phyloP scores from a whole-genome alignment of 805 yeast genomes.

The Suhomyces xylopsoci region DNA sequence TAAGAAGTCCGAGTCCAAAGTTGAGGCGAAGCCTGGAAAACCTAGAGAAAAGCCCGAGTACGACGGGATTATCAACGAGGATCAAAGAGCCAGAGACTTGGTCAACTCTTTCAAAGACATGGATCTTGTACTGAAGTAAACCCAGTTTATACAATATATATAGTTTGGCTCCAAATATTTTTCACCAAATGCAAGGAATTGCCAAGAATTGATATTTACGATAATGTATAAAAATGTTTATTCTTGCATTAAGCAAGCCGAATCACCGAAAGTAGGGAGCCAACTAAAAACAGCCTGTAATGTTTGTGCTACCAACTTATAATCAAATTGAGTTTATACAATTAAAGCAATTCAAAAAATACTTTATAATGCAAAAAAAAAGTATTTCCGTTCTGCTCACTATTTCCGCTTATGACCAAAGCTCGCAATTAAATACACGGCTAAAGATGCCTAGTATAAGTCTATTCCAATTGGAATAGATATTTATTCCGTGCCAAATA shows the following conservation, averaged over 20 bases:
- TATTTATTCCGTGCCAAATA: not conserved
- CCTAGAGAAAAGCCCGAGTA: not conserved
- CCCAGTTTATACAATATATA: not conserved
- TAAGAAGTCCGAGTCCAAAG: not conserved
- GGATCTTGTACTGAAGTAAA: not conserved
- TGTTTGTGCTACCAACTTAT: not conserved
- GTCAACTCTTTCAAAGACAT: slow-evolving; percentile 9
- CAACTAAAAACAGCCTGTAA: not conserved
- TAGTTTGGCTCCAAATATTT: not conserved
- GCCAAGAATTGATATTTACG: not conserved
- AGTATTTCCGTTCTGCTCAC: not conserved
- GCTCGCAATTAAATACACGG: not conserved
- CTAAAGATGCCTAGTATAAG: not conserved
- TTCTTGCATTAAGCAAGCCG: not conserved
- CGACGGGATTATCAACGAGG: slow-evolving; percentile 16
- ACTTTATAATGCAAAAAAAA: not conserved
- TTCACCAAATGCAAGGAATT: not conserved
- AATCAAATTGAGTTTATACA: no score
- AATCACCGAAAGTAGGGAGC: not conserved
- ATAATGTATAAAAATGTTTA: not conserved
- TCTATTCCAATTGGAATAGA: not conserved
- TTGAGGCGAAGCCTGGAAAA: not conserved
- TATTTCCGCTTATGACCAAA: not conserved
- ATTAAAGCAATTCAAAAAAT: no score
- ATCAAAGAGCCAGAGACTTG: slow-evolving; percentile 28